These are phyloP conservation scores for Herpotrichia juniperi DNA, from an alignment of 2,329 filamentous ascomycete species.

Conservation along the genomic window DNA sequence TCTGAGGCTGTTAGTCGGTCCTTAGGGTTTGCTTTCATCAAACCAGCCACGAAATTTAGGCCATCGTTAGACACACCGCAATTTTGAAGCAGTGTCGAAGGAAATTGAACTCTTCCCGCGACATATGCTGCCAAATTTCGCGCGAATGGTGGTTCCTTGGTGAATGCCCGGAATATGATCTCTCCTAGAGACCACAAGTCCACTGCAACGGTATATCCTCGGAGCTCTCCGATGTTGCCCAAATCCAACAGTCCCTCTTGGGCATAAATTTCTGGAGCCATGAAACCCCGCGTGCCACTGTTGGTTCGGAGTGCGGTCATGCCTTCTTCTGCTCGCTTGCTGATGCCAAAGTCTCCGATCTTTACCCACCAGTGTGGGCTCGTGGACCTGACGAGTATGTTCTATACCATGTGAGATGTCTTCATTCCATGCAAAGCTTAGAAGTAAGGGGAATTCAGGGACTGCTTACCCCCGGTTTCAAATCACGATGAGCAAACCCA, in stretches of 20 bases:
- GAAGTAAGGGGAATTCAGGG: neutral
- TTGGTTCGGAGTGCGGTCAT: constrained; percentile 8
- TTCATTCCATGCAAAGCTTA: neutral
- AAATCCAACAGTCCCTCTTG: constrained; percentile 1
- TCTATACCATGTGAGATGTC: constrained; percentile 21
- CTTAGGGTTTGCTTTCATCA: constrained; percentile 8
- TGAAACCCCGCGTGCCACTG: constrained; percentile 15
- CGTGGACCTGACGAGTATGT: constrained; percentile 37
- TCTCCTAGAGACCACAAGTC: constrained; percentile 26
- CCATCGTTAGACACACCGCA: neutral
- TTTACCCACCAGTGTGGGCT: constrained; percentile 48
- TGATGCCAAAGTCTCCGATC: constrained; percentile 49
- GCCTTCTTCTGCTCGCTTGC: constrained; percentile 27
- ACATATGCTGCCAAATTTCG: neutral
- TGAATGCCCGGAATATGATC: constrained; percentile 12
- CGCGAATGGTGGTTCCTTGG: constrained; percentile 5
- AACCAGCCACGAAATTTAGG: neutral
- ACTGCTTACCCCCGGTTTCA: constrained; percentile 43
- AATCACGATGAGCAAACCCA: constrained; percentile 44
- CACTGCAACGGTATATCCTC: constrained; percentile 8
- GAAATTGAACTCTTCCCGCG: constrained; percentile 2
- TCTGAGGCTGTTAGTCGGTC: constrained; percentile 3
- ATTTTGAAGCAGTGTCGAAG: neutral
- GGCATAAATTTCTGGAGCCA: constrained; percentile 19
- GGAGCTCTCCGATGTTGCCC: neutral